Percentiles rank a stretch among this genome's conserved stretches.
phyloP scores from a whole-genome alignment of 2,329 filamentous ascomycete species.

The Atkinsonella hypoxylon region DNA sequence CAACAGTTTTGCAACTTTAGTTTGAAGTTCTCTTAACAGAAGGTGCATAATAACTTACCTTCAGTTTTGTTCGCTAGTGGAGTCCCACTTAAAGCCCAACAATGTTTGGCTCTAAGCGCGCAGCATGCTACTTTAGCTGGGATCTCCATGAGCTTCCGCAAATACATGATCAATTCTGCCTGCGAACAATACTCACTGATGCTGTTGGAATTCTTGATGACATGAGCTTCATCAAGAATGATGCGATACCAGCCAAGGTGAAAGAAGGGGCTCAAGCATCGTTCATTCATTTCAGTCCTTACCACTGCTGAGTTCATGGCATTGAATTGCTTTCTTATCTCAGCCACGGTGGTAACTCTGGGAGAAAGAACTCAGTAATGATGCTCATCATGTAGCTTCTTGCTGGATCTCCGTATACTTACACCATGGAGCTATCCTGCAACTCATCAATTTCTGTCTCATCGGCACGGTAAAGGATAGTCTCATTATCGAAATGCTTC shows the following conservation, averaged over 20 bases:
- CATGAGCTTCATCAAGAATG: conserved; percentile 45
- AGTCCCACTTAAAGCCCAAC: conserved; percentile 25
- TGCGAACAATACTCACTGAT: conserved; percentile 15
- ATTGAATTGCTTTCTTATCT: conserved; percentile 12
- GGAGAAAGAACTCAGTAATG: background rate
- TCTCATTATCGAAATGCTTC: fast-evolving
- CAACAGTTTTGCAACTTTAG: background rate
- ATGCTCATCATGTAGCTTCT: background rate
- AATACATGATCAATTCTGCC: background rate
- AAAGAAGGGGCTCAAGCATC: background rate
- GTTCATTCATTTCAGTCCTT: background rate
- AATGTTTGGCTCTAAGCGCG: conserved; percentile 16
- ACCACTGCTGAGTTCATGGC: background rate
- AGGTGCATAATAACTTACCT: conserved; percentile 15
- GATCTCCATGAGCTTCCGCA: background rate
- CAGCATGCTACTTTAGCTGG: conserved; percentile 12
- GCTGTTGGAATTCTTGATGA: conserved; percentile 36
- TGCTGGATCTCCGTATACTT: background rate
- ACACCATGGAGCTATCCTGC: background rate
- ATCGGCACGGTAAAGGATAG: conserved; percentile 8
- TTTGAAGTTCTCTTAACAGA: too few species aligned
- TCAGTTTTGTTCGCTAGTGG: conserved; percentile 20
- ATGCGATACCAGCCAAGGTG: conserved; percentile 32
- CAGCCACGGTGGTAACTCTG: conserved; percentile 20
- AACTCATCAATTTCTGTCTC: background rate